phyloP scores from a whole-genome alignment of 495 filamentous ascomycete genomes.

The Aspergillus hancockii region DNA sequence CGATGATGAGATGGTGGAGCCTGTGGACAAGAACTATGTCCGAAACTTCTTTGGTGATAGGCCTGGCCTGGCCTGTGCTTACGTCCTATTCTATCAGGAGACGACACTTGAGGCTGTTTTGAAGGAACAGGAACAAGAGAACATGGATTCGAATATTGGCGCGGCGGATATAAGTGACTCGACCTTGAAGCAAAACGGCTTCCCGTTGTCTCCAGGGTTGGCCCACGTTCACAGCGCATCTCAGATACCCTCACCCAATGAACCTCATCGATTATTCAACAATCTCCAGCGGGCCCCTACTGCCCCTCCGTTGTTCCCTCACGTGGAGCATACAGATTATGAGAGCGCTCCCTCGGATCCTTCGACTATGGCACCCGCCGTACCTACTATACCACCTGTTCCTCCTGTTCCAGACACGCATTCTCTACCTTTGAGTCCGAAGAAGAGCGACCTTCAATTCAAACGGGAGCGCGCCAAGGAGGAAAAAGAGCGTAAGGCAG shows the following conservation, averaged over 20 bases:
- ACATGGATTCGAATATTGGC: slow-evolving; percentile 51
- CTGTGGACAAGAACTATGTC: slow-evolving; percentile 96
- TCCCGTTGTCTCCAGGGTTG: slow-evolving; percentile 27
- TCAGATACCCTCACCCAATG: slow-evolving; percentile 40
- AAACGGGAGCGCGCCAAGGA: slow-evolving; percentile 52
- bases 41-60: slow-evolving; percentile 95
- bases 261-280: slow-evolving; percentile 53
- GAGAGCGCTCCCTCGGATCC: slow-evolving; percentile 22
- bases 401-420: slow-evolving; percentile 42
- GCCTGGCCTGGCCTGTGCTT: slow-evolving; percentile 88
- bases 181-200: slow-evolving; percentile 49
- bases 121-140: slow-evolving; percentile 80
- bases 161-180: slow-evolving; percentile 56
- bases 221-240: slow-evolving; percentile 45
- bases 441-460: slow-evolving; percentile 48
- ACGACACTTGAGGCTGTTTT: slow-evolving; percentile 87
- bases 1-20: slow-evolving; percentile 97
- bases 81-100: slow-evolving; percentile 97
- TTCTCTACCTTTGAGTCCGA: slow-evolving; percentile 31
- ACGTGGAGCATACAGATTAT: slow-evolving; percentile 33
- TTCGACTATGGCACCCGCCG: slow-evolving; percentile 4
- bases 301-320: slow-evolving; percentile 51
- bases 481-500: slow-evolving; percentile 65
- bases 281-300: slow-evolving; percentile 62
- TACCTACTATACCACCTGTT: slow-evolving; percentile 28